Conservation (phyloP, 2,329 filamentous ascomycete genomes). For the Fusarium anguioides region DNA sequence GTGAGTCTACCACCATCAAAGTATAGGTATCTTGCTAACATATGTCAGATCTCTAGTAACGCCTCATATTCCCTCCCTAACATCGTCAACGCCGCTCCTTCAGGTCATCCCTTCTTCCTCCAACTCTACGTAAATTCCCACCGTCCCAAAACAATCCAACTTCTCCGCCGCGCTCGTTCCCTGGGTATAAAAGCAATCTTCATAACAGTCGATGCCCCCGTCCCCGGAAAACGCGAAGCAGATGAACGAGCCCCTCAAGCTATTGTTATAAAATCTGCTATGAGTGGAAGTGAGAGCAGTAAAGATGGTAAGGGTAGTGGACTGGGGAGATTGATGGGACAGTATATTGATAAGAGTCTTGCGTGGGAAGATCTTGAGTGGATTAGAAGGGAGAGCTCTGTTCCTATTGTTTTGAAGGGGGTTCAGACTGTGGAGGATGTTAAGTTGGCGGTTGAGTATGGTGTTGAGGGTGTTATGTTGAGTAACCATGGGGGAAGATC, state of each 20-base stretch:
- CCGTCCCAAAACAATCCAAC: conserved; percentile 58
- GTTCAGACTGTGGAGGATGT: conserved; percentile 68
- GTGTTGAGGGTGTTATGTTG: conserved; percentile 65
- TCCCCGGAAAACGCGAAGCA: conserved; percentile 66
- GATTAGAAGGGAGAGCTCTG: conserved; percentile 57
- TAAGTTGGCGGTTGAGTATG: conserved; percentile 58
- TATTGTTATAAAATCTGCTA: conserved; percentile 53
- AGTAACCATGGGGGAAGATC: conserved; percentile 70
- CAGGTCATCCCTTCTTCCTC: conserved; percentile 43
- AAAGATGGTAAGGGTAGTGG: conserved; percentile 66
- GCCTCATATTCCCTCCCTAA: conserved; percentile 42
- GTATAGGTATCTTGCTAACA: too few species aligned
- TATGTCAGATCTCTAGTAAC: conserved; percentile 40
- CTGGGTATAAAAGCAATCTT: conserved; percentile 64
- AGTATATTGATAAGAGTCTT: conserved; percentile 63
- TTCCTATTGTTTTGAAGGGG: conserved; percentile 68
- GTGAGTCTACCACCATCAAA: conserved; percentile 29
- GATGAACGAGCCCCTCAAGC: conserved; percentile 64
- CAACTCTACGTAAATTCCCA: conserved; percentile 67
- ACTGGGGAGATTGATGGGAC: conserved; percentile 62
- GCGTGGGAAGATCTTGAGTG: conserved; percentile 65
- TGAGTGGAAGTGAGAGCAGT: conserved; percentile 55
- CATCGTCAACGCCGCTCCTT: conserved; percentile 41
- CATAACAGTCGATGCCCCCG: conserved; percentile 67
- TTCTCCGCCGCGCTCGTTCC: conserved; percentile 53